These are phyloP conservation scores for Lumnitzera littorea DNA, from an alignment of 345 rosid genomes.

Conservation along the genomic window DNA sequence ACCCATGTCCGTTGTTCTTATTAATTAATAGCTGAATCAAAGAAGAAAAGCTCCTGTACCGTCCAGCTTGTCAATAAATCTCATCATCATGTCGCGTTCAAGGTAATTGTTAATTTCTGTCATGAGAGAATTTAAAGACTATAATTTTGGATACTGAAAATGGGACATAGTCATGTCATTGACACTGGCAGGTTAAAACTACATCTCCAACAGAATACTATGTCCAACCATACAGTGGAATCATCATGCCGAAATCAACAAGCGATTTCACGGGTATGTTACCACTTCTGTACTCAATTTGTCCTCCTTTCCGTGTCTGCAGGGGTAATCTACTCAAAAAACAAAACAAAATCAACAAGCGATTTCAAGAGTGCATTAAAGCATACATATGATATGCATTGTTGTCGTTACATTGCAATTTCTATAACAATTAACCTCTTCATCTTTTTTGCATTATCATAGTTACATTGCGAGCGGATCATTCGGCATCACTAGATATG, in stretches of 20 bases:
- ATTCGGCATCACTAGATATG: slow-evolving; percentile 35
- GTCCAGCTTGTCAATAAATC: slow-evolving; percentile 34
- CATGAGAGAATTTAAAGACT: not conserved
- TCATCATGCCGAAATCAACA: slow-evolving; percentile 33
- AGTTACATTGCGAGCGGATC: slow-evolving; percentile 55
- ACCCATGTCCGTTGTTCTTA: not conserved
- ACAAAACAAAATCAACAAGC: not conserved
- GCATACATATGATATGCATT: no score
- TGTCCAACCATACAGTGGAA: slow-evolving; percentile 43
- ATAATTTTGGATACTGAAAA: not conserved
- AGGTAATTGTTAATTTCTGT: slow-evolving; percentile 20
- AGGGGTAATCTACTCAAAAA: not conserved
- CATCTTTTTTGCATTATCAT: slow-evolving; percentile 5
- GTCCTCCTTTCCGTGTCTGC: no score
- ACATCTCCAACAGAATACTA: slow-evolving; percentile 51
- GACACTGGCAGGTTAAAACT: slow-evolving; percentile 40
- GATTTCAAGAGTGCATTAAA: not conserved
- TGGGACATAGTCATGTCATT: no score
- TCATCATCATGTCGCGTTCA: slow-evolving; percentile 50
- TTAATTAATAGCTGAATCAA: slow-evolving; percentile 33
- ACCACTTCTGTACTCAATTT: not conserved
- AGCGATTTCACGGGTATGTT: slow-evolving; percentile 32
- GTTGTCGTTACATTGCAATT: not conserved
- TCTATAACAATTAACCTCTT: not conserved
- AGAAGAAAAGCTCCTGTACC: slow-evolving; percentile 41